These are phyloP conservation scores for Fallopia convolvulus DNA, from an alignment of 148 eudicot species.

Conservation along the genomic window DNA sequence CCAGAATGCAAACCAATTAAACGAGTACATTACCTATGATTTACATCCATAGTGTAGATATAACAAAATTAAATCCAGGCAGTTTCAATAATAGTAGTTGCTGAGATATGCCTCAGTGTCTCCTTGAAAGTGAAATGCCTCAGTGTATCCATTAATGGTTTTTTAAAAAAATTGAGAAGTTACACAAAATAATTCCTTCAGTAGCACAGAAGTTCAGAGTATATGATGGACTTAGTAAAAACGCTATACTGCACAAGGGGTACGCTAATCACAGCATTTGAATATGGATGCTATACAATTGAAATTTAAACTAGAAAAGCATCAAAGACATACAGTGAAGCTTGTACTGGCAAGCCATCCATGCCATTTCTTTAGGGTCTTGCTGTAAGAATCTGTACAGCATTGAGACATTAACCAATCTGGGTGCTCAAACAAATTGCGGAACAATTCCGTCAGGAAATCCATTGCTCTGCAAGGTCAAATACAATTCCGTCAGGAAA, in stretches of 20 bases:
- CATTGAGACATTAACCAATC: conserved; percentile 80
- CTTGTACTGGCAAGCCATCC: conserved; percentile 97
- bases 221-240: not conserved
- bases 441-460: conserved; percentile 79
- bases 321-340: conserved; percentile 47
- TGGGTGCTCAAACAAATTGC: conserved; percentile 52
- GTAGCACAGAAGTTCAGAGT: not conserved
- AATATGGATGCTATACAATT: not conserved
- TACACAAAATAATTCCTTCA: not conserved
- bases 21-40: not conserved
- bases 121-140: not conserved
- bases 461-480: conserved; percentile 67
- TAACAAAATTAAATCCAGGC: not conserved
- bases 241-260: not conserved
- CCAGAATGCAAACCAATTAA: not conserved
- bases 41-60: not conserved
- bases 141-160: not conserved
- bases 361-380: conserved; percentile 91
- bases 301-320: not conserved
- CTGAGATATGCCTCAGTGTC: not conserved
- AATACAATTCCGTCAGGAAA: not conserved
- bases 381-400: conserved; percentile 71
- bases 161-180: not conserved
- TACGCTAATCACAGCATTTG: not conserved
- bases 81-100: not conserved